These are phyloP conservation scores for Asterella californica DNA, from an alignment of 225 moss, liverwort and hornwort species.

Conservation along the genomic window DNA sequence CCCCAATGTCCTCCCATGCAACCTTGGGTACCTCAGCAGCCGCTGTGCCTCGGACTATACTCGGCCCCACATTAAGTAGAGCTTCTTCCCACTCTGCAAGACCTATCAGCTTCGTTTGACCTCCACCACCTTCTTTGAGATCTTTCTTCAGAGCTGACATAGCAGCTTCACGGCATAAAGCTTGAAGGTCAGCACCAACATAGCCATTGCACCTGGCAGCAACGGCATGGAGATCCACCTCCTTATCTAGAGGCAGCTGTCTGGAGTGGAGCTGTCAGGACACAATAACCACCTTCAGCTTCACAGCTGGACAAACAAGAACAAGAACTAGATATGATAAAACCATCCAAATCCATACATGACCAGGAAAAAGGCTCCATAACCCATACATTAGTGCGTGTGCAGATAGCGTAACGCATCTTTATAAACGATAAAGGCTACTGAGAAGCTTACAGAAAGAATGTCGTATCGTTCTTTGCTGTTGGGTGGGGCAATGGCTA, in stretches of 20 bases:
- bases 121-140: constrained; percentile 22
- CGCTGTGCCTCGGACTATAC: constrained; percentile 77
- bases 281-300: constrained; percentile 15
- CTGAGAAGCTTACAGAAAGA: constrained; percentile 57
- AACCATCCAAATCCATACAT: neutral
- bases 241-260: constrained; percentile 58
- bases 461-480: constrained; percentile 70
- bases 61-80: constrained; percentile 72
- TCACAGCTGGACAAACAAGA: neutral
- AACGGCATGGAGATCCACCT: constrained; percentile 59
- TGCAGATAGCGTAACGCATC: neutral
- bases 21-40: constrained; percentile 83
- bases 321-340: neutral
- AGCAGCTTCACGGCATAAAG: constrained; percentile 90
- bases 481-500: constrained; percentile 81
- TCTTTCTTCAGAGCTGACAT: constrained; percentile 63
- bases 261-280: constrained; percentile 71
- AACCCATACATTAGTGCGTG: neutral
- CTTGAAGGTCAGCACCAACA: constrained; percentile 95
- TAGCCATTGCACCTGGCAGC: constrained; percentile 94
- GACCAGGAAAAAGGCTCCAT: neutral
- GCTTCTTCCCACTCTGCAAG: constrained; percentile 85
- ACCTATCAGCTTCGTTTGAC: constrained; percentile 52
- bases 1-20: constrained; percentile 92
- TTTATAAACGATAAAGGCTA: neutral